Evolutionary conservation across 1,139 yeast genomes (phyloP).

Genomic region (Hemisphaericaspora subhashii): DNA sequence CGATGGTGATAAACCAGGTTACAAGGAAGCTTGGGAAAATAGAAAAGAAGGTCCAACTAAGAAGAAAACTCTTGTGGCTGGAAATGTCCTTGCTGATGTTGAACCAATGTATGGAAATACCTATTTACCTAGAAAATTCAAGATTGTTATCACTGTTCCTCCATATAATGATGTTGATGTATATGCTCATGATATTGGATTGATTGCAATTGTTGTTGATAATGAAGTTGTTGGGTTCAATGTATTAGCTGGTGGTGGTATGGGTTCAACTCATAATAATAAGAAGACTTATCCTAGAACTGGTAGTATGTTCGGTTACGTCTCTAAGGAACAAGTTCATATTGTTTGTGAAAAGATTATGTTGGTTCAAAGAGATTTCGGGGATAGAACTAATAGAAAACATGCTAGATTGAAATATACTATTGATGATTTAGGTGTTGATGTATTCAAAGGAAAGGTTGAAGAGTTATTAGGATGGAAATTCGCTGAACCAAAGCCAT

Average conservation of each 20-base stretch:
- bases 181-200: constrained; percentile 92
- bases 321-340: constrained; percentile 64
- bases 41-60: constrained; percentile 79
- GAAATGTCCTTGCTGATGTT: constrained; percentile 78
- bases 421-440: constrained; percentile 87
- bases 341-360: constrained; percentile 86
- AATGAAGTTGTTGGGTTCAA: constrained; percentile 74
- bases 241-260: constrained; percentile 95
- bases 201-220: constrained; percentile 81
- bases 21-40: constrained; percentile 68
- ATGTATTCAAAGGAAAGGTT: constrained; percentile 72
- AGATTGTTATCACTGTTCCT: constrained; percentile 92
- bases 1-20: constrained; percentile 65
- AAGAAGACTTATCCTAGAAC: constrained; percentile 96
- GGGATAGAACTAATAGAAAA: constrained; percentile 95
- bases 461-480: constrained; percentile 80
- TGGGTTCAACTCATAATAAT: constrained; percentile 98
- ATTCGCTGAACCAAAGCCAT: constrained; percentile 69
- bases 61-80: constrained; percentile 79
- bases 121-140: constrained; percentile 94
- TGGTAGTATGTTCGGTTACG: constrained; percentile 83
- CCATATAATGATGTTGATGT: constrained; percentile 97
- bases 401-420: constrained; percentile 98
- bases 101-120: constrained; percentile 89
- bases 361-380: constrained; percentile 92